Base-by-base conservation (phyloP, 192 early-diverging fungal genomes). In the Coemansia interrupta region DNA sequence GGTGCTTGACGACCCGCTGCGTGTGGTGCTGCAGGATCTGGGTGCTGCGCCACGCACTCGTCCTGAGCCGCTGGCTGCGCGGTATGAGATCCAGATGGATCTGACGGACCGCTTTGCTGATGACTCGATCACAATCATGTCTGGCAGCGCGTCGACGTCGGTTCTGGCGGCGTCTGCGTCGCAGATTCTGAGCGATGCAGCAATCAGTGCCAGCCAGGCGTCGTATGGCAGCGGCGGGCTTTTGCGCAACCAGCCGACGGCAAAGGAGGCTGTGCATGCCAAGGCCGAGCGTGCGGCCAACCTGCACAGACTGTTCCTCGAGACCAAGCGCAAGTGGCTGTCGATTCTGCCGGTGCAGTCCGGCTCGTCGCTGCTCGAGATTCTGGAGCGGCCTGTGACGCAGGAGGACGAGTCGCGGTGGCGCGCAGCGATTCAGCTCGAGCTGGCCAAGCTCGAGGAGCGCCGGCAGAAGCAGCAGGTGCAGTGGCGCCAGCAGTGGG, bases 301-400 rank as follows among this genome's bases (percentile, higher is more conserved):
- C 59, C 64, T 86, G 45, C 84, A 87, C 49, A 83, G 87, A 5
- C 71, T 95, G 30, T 85, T 92, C 53, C 81, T 86, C 8, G 94
- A 96, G 70, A 93, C 94, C 36, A 98, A 97, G 76, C 85, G 94
- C 30, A 83, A 90, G 56, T 83, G 94, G 26, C 74, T 94, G 43
- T 80, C 83, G n/a, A 85, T 95, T 28, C 81, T 97, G 51, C 86
- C 86, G 29, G 83, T 95, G n/a, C 91, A 95, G 74, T 78, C 83
- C 13, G 96, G 94, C 6, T 67, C 78, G 42, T 89, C 87, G 56
- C 72, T 98, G 22, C 82, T 92, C 26, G 91, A 93, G 64, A 93
- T 97, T 47, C 79, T 98, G 14, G 85, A 89, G 60, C 78, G 85
- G 5, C 77, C 86, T 3, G 86, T 90, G 0, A 87, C 88, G 2